Base-by-base conservation (phyloP, 306 rosid species). In the barrel medic (Medicago truncatula) region DNA sequence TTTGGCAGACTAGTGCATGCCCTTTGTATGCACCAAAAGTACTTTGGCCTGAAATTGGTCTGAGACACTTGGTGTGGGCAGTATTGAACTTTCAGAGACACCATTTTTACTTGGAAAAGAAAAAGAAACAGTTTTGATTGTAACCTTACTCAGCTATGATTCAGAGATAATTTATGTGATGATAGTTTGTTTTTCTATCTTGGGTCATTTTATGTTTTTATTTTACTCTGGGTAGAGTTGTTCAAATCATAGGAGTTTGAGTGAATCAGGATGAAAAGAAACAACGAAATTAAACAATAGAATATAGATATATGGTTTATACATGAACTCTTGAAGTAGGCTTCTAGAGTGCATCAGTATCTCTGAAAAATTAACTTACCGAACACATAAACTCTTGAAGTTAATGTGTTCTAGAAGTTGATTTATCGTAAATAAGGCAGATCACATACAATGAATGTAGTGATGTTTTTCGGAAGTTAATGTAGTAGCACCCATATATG, bases 41-140 rank as follows among this genome's bases (percentile, higher is more conserved):
- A 1, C 90, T 92, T 39, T 92, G 97, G 97, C 97, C 97, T 38
- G 96, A 92, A 68, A 75, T 92, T 46, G 96, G 96, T 46, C 28
- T 92, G 9, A 28, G 91, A 82, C 91, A 88, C 74, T 73, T 89
- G 89, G 80, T 89, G 34, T 85, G 89, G 90, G 90, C 88, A 46
- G 84, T 92, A 23, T 18, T 92, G 77, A 82, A 84, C 83, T 92
- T 80, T 85, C 96, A 89, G 83, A 85, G 85, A 73, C 85, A 84
- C 85, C 41, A 67, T 23, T 67, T 67, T 67, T 67, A 67, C 58
- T 67, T 67, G 21, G 58, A 67, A 67, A 67, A 88, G 93, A 88
- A 71, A 71, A 78, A 62, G 77, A 78, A 78, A 78, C 82, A 71
- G 66, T 78, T 62, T 52, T 78, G 9, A 71, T 9, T 70, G 64